Conservation (phyloP, 2,329 filamentous ascomycete genomes). For the Emericellopsis atlantica region DNA sequence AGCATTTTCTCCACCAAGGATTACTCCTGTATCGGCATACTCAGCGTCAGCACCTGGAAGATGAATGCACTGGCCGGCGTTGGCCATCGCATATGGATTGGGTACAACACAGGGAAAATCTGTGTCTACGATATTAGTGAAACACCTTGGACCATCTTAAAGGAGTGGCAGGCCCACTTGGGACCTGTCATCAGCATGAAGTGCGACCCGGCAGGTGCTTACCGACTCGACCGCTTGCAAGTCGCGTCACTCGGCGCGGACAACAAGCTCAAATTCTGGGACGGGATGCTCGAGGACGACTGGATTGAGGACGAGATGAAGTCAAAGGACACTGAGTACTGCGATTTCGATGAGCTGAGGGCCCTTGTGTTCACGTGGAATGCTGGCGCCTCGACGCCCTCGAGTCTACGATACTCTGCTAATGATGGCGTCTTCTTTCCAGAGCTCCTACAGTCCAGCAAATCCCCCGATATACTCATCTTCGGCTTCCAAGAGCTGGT, state of each 20-base stretch:
- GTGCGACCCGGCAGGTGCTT: slow-evolving; percentile 70
- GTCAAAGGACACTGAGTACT: slow-evolving; percentile 67
- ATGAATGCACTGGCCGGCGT: slow-evolving; percentile 79
- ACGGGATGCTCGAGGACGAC: slow-evolving; percentile 84
- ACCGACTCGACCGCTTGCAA: slow-evolving; percentile 72
- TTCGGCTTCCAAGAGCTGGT: slow-evolving; percentile 99
- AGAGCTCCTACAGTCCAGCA: slow-evolving; percentile 62
- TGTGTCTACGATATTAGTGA: slow-evolving; percentile 79
- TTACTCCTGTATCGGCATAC: slow-evolving; percentile 63
- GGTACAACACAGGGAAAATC: slow-evolving; percentile 86
- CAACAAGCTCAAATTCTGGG: slow-evolving; percentile 76
- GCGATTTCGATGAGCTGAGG: slow-evolving; percentile 70
- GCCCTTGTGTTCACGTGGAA: slow-evolving; percentile 90
- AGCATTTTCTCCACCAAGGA: slow-evolving; percentile 77
- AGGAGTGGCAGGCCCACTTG: slow-evolving; percentile 89
- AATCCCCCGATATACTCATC: slow-evolving; percentile 76
- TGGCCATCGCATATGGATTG: slow-evolving; percentile 79
- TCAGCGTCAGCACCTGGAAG: slow-evolving; percentile 88
- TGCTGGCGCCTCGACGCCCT: slow-evolving; percentile 88
- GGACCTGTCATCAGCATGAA: slow-evolving; percentile 68
- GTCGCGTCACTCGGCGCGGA: slow-evolving; percentile 82
- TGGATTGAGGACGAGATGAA: slow-evolving; percentile 93
- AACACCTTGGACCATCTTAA: slow-evolving; percentile 80
- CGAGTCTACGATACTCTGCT: slow-evolving; percentile 58
- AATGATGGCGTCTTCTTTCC: slow-evolving; percentile 68